Percentiles rank a stretch among this genome's conserved stretches.
Conservation (phyloP, 345 rosid species). For the Syzygium aqueum region DNA sequence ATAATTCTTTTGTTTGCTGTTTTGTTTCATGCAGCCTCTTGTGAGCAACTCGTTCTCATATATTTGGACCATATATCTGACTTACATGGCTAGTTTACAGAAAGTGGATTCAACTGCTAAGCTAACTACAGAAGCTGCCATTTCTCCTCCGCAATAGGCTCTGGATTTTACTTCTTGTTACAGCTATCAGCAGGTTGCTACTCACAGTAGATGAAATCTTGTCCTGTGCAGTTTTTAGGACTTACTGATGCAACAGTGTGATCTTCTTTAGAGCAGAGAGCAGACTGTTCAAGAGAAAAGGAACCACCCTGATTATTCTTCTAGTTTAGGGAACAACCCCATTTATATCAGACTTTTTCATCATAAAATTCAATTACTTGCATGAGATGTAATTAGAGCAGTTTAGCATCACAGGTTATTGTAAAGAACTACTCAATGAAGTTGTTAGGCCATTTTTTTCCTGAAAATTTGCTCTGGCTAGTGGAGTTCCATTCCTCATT, state of each 20-base stretch:
- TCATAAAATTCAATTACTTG: background rate
- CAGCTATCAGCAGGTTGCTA: background rate
- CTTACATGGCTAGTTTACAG: conserved; percentile 72
- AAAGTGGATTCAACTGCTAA: conserved; percentile 29
- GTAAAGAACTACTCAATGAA: background rate
- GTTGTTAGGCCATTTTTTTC: background rate
- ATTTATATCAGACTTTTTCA: background rate
- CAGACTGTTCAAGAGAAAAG: background rate
- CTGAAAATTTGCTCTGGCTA: background rate
- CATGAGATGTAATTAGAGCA: background rate
- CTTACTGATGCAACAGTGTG: background rate
- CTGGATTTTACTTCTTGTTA: background rate
- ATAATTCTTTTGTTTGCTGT: background rate
- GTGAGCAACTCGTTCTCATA: conserved; percentile 91
- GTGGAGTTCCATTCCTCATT: background rate
- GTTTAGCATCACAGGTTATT: background rate
- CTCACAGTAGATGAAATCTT: background rate
- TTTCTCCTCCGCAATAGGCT: background rate
- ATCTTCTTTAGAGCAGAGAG: background rate
- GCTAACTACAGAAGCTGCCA: conserved; percentile 3
- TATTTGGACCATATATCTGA: conserved; percentile 82
- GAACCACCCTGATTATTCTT: background rate
- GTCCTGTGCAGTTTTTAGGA: background rate
- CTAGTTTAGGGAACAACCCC: background rate
- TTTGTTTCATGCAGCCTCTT: conserved; percentile 52